Base-by-base conservation (phyloP, 345 rosid species). In the Boechera retrofracta region DNA sequence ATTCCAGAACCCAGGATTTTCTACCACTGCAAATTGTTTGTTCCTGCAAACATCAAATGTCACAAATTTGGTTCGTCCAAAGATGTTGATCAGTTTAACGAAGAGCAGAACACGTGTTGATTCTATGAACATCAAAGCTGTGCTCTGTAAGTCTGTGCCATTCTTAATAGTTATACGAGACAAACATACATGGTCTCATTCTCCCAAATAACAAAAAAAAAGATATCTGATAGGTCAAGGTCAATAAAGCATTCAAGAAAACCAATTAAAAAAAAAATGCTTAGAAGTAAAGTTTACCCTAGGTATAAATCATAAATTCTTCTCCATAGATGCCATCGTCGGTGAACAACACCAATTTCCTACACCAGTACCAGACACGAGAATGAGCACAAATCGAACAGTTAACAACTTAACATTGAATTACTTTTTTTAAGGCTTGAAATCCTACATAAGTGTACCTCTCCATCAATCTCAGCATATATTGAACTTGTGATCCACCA, bases 401-500 rank as follows among this genome's bases (percentile, higher is more conserved):
- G 26, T 16, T 16, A 16, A 16, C 16, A 16, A 16, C 16, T 47
- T 47, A 70, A 44, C 12, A 64, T 63, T 16, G 11, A 28, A n/a
- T 29, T 53, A 66, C 57, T 38, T 16, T 33, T 58, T 28, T 39
- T 45, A 13, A 21, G 65, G 70, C 8, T 67, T 16, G 6, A 52
- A 15, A 41, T 31, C 61, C 52, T 33, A 77, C 60, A 63, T 6
- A 63, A 16, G 57, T 79, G 75, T 86, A 94, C 98, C 91, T 92
- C 77, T 75, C 96, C 93, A 71, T 89, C 81, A 83, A 95, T 83
- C 84, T 95, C 99, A 55, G 80, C 94, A 85, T 90, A 92, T 62
- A 95, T 95, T 74, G 99, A 92, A 81, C 99, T 95, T 58, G 86
- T 92, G 78, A 95, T 76, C 98, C 97, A 95, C 97, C 97, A 95